phyloP scores from a whole-genome alignment of 139 green algal species.

The Chlamydomonas schloesseri region DNA sequence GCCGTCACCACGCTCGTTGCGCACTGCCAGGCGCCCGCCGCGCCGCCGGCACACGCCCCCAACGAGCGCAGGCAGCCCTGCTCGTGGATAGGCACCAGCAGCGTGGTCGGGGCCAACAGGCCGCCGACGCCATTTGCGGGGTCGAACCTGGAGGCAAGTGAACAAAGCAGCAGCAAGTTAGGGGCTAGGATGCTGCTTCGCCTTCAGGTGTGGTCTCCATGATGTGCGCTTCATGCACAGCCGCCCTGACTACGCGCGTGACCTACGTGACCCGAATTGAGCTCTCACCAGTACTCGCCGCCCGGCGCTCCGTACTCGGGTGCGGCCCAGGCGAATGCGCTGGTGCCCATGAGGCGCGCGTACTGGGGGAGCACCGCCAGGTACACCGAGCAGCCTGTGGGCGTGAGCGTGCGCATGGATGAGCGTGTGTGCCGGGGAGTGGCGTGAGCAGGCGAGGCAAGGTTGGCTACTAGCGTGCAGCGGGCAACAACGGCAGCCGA shows the following conservation, averaged over 20 bases:
- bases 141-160: no score
- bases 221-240: no score
- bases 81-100: slow-evolving; percentile 29
- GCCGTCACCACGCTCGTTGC: background rate
- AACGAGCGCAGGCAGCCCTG: slow-evolving; percentile 6
- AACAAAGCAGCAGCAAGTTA: no score
- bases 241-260: no score
- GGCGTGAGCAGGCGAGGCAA: no score
- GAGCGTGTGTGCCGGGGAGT: background rate
- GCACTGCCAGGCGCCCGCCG: slow-evolving; percentile 8
- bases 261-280: no score
- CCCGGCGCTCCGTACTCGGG: background rate
- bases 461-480: no score
- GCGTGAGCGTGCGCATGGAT: background rate
- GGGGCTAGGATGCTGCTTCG: no score
- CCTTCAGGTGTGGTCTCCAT: no score
- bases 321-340: background rate
- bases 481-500: no score
- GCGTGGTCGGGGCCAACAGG: background rate
- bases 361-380: slow-evolving; percentile 26
- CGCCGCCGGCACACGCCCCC: background rate
- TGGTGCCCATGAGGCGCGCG: background rate
- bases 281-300: no score
- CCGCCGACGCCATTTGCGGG: no score
- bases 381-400: slow-evolving; percentile 35